Evolutionary conservation across 176 grass and related monocot species (phyloP).

Genomic region (Cenchrus americanus): DNA sequence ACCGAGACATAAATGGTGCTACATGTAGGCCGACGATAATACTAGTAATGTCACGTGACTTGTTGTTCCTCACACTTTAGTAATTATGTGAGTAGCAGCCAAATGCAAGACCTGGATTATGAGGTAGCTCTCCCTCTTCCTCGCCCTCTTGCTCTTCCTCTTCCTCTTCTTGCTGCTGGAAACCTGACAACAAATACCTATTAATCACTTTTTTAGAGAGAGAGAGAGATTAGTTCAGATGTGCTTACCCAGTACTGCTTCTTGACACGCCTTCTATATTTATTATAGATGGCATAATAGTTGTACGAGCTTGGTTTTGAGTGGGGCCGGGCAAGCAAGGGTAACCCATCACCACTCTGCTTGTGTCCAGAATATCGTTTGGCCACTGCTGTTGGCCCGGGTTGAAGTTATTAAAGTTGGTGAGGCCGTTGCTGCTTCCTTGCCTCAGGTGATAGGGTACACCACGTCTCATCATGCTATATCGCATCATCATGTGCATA

Average conservation of each 20-base stretch:
- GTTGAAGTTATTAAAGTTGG: constrained; percentile 31
- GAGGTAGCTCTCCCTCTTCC: too few species aligned
- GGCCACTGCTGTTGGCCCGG: background rate
- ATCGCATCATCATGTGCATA: background rate
- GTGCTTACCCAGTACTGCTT: constrained; percentile 27
- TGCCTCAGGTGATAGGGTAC: constrained; percentile 41
- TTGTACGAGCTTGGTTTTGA: constrained; percentile 24
- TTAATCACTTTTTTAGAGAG: background rate
- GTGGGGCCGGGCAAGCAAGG: background rate
- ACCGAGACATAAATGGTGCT: background rate
- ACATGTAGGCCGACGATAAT: too few species aligned
- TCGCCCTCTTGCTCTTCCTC: background rate
- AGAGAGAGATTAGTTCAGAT: background rate
- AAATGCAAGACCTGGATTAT: too few species aligned
- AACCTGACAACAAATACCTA: background rate
- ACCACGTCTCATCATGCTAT: background rate
- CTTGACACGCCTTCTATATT: constrained; percentile 34
- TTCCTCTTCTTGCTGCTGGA: background rate
- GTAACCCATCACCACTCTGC: constrained; percentile 18
- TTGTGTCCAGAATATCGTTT: constrained; percentile 2
- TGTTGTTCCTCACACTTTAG: too few species aligned
- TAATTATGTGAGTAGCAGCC: too few species aligned
- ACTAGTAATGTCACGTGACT: too few species aligned
- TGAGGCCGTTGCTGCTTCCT: constrained; percentile 34
- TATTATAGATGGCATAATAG: constrained; percentile 18